A percentile compares a stretch with the other conserved stretches of the same genome.
phyloP scores from a whole-genome alignment of 2,329 filamentous ascomycete genomes.

The Fusarium tuaranense region DNA sequence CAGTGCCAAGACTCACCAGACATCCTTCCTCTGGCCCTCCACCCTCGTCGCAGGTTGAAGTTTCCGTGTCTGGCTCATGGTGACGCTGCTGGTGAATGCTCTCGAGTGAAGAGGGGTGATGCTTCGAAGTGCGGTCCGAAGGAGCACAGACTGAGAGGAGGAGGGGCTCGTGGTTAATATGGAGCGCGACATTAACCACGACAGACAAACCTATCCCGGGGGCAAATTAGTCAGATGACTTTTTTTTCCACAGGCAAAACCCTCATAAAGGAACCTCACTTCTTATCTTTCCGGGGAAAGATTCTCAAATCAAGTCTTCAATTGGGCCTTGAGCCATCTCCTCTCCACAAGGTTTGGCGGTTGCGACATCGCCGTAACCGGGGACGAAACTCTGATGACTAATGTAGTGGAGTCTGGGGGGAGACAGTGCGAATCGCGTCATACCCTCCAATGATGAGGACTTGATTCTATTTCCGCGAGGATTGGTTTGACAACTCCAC shows the following conservation, averaged over 20 bases:
- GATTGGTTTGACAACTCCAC: constrained; percentile 38
- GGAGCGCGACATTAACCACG: constrained; percentile 43
- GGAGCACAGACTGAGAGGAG: constrained; percentile 33
- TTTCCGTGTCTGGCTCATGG: constrained; percentile 59
- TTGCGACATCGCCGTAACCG: constrained; percentile 44
- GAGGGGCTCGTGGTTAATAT: constrained; percentile 41
- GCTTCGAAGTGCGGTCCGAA: constrained; percentile 36
- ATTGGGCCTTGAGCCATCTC: constrained; percentile 5
- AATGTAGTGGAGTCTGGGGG: constrained; percentile 27
- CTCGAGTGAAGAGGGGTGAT: constrained; percentile 35
- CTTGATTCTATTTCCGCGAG: constrained; percentile 13
- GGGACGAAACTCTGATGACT: constrained; percentile 37
- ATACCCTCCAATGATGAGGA: constrained; percentile 42
- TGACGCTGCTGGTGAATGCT: constrained; percentile 36
- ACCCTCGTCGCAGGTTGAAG: constrained; percentile 64
- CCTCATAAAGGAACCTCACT: neutral
- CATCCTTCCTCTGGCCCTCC: constrained; percentile 63
- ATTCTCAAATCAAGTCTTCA: constrained; percentile 12
- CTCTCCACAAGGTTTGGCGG: constrained; percentile 3
- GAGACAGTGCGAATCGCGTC: constrained; percentile 31
- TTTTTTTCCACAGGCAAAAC: too few species aligned
- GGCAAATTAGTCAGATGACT: constrained; percentile 22
- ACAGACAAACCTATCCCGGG: neutral
- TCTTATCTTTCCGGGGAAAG: constrained; percentile 3
- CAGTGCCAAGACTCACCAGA: constrained; percentile 55